Conservation (phyloP, 768 basidiomycete species). For the Boletus edulis region DNA sequence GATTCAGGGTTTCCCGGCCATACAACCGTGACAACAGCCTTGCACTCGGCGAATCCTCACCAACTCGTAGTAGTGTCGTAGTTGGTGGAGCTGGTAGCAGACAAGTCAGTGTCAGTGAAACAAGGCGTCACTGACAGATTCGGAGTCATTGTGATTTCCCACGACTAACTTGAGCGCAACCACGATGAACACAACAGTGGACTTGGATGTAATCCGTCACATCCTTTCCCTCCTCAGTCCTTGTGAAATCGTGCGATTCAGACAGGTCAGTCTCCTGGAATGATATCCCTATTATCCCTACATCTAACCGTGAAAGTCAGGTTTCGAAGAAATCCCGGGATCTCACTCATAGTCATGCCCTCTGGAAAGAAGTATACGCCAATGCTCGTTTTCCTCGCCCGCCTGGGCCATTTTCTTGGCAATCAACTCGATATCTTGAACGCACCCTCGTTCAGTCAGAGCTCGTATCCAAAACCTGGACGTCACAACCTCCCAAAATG, state of each 20-base stretch:
- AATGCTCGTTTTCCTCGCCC: background rate
- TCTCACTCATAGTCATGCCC: background rate
- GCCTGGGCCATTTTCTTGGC: background rate
- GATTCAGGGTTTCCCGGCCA: too few species aligned
- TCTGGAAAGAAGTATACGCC: background rate
- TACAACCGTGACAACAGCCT: too few species aligned
- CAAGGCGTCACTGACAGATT: too few species aligned
- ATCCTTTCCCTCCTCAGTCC: background rate
- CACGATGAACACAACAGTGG: too few species aligned
- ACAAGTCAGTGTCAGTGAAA: too few species aligned
- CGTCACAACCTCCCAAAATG: background rate
- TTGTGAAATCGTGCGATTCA: background rate
- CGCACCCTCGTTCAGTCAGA: background rate
- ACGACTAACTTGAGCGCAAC: too few species aligned
- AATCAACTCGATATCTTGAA: background rate
- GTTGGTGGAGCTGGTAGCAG: too few species aligned
- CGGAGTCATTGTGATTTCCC: too few species aligned
- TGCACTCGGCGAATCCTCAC: too few species aligned
- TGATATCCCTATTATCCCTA: background rate
- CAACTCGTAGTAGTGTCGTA: too few species aligned
- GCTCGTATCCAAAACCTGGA: background rate
- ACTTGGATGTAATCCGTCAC: background rate
- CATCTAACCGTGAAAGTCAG: background rate
- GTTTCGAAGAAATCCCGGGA: background rate
- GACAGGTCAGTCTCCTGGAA: background rate